Conservation (phyloP, 345 rosid genomes). For the Microcos paniculata region DNA sequence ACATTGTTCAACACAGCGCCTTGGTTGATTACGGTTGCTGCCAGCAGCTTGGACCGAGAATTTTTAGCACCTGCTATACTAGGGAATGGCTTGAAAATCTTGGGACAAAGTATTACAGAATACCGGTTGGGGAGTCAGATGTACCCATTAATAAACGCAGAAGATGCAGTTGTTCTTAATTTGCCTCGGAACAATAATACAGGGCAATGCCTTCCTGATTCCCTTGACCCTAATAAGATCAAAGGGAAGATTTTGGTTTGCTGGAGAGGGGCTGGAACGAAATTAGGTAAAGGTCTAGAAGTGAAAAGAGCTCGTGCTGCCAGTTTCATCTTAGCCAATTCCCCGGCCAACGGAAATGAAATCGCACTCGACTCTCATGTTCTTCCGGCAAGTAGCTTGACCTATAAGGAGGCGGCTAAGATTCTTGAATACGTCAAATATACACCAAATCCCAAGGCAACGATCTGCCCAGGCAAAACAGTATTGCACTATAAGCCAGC, state of each 20-base stretch:
- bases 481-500: slow-evolving; percentile 47
- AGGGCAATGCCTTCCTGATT: slow-evolving; percentile 68
- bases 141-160: slow-evolving; percentile 65
- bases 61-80: slow-evolving; percentile 42
- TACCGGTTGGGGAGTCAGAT: slow-evolving; percentile 32
- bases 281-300: slow-evolving; percentile 66
- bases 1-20: no score
- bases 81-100: slow-evolving; percentile 57
- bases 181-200: slow-evolving; percentile 38
- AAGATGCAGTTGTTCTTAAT: slow-evolving; percentile 47
- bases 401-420: slow-evolving; percentile 21
- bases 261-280: slow-evolving; percentile 58
- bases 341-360: slow-evolving; percentile 31
- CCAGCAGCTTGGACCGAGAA: no score
- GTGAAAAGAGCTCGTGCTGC: slow-evolving; percentile 82
- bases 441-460: slow-evolving; percentile 51
- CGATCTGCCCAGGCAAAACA: slow-evolving; percentile 44
- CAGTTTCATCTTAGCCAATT: slow-evolving; percentile 66
- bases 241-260: slow-evolving; percentile 84
- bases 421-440: slow-evolving; percentile 59
- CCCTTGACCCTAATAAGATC: slow-evolving; percentile 53
- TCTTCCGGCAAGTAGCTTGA: slow-evolving; percentile 56
- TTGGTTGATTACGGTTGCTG: no score
- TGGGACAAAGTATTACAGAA: slow-evolving; percentile 69
- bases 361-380: slow-evolving; percentile 44